A percentile compares a stretch with the other conserved stretches of the same genome.
Conservation (phyloP, 768 basidiomycete genomes). For the Kwoniella newhampshirensis region DNA sequence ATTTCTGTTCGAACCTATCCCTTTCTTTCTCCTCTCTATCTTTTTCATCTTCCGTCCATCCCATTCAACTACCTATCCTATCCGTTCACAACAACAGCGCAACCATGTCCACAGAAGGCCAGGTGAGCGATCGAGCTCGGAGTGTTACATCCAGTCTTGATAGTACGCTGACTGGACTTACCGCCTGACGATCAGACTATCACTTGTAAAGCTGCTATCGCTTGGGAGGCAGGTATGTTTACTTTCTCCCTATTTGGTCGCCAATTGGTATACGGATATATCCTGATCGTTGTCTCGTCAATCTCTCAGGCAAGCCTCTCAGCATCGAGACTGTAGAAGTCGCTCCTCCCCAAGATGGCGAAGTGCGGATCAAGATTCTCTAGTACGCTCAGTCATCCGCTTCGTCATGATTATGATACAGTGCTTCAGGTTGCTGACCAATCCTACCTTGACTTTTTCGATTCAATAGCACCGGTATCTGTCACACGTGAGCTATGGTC, state of each 20-base stretch:
- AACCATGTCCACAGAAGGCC: slow-evolving; percentile 75
- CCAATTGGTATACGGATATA: background rate
- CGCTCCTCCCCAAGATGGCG: slow-evolving; percentile 80
- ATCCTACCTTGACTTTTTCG: background rate
- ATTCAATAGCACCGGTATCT: slow-evolving; percentile 75
- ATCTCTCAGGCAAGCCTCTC: slow-evolving; percentile 56
- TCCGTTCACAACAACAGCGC: background rate
- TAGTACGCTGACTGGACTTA: slow-evolving; percentile 1
- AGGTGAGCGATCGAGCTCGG: slow-evolving; percentile 47
- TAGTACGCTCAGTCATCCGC: slow-evolving; percentile 54
- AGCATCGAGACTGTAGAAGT: slow-evolving; percentile 91
- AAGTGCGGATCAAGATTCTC: slow-evolving; percentile 90
- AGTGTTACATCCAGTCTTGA: background rate
- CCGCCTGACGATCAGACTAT: slow-evolving; percentile 55
- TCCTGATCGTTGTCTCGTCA: background rate
- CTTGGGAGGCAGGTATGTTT: slow-evolving; percentile 89
- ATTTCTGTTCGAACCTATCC: too few relatives aligned
- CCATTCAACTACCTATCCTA: too few relatives aligned
- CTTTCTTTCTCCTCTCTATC: background rate
- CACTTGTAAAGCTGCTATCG: slow-evolving; percentile 89
- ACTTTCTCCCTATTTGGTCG: background rate
- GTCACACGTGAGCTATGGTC: slow-evolving; percentile 66
- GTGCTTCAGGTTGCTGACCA: slow-evolving; percentile 2
- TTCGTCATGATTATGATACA: background rate
- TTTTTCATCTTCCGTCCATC: too few relatives aligned